Conservation (phyloP, 768 basidiomycete species). For the Coprinellus micaceus region DNA sequence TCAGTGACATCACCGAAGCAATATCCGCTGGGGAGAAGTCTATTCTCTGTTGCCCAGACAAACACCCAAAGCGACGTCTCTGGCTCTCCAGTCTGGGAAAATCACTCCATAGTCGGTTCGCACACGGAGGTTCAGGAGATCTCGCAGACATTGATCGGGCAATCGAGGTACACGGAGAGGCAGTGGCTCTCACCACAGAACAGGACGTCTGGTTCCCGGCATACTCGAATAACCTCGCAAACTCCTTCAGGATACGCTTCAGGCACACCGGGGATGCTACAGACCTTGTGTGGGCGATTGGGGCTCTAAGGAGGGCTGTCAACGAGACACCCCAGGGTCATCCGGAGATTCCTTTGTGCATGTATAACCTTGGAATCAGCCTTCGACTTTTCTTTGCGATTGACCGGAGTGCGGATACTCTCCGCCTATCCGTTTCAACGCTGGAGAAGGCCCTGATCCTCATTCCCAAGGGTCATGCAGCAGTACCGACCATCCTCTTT, state of each 20-base stretch:
- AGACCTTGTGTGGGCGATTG: neutral
- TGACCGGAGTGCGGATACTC: conserved; percentile 10
- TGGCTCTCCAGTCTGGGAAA: neutral
- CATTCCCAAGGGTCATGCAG: conserved; percentile 4
- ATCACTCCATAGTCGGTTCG: too few relatives aligned
- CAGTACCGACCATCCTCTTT: neutral
- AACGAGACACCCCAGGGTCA: neutral
- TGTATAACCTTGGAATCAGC: conserved; percentile 14
- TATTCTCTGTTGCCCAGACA: too few relatives aligned
- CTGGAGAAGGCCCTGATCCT: conserved; percentile 10
- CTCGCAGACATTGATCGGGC: neutral
- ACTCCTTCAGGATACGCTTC: conserved; percentile 10
- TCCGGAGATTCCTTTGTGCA: neutral
- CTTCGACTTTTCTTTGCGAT: conserved; percentile 9
- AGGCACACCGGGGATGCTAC: neutral
- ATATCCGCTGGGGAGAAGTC: too few relatives aligned
- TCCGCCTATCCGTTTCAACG: conserved; percentile 6
- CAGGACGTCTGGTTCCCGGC: neutral
- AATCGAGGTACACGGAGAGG: neutral
- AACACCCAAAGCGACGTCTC: too few relatives aligned
- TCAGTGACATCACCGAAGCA: too few relatives aligned
- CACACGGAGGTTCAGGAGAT: too few relatives aligned
- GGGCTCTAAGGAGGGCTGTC: neutral
- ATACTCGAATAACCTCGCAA: conserved; percentile 3
- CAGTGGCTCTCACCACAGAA: neutral